phyloP scores from a whole-genome alignment of 176 grass and related monocot genomes.

The Eragrostis nindensis region DNA sequence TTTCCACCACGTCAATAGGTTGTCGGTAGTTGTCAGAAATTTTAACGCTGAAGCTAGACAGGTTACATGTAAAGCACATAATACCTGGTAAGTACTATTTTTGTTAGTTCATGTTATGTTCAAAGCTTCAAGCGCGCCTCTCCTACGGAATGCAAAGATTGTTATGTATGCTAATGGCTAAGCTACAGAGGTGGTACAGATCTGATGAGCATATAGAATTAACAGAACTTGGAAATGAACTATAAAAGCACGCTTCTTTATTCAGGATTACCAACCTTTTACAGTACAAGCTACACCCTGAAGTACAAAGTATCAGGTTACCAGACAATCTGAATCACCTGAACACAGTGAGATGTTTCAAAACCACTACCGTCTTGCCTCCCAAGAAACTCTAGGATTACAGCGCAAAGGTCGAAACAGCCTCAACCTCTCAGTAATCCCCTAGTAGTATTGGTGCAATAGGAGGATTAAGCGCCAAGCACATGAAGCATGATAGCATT shows the following conservation, averaged over 20 bases:
- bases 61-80: too few relatives aligned
- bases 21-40: too few relatives aligned
- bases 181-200: background rate
- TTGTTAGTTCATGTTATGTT: background rate
- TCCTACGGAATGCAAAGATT: background rate
- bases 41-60: too few relatives aligned
- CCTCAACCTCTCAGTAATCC: background rate
- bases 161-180: background rate
- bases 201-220: background rate
- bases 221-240: background rate
- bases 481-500: constrained; percentile 95
- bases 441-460: background rate
- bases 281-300: constrained; percentile 13
- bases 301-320: constrained; percentile 13
- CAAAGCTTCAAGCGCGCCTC: background rate
- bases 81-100: background rate
- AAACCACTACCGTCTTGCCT: background rate
- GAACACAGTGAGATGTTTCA: background rate
- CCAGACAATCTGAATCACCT: constrained; percentile 22
- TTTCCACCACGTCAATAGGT: too few relatives aligned
- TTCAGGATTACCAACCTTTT: constrained; percentile 28
- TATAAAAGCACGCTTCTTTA: constrained; percentile 10
- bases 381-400: background rate
- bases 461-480: constrained; percentile 50
- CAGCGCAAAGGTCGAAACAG: constrained; percentile 6